Percentiles rank a stretch among this genome's conserved stretches.
phyloP scores from a whole-genome alignment of 208 protist genomes.

The Entamoeba histolytica region DNA sequence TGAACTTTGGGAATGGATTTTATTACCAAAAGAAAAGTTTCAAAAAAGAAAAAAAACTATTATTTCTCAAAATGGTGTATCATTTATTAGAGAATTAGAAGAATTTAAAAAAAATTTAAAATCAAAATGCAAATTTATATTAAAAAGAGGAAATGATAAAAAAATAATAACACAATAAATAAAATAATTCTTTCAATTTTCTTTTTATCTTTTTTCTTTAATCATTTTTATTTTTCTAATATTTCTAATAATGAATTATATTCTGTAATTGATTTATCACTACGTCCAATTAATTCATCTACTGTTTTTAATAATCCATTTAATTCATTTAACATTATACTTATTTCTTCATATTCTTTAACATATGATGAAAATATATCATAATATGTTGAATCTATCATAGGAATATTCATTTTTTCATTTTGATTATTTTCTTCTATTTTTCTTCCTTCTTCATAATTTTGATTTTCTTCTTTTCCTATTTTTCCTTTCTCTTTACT shows the following conservation, averaged over 20 bases:
- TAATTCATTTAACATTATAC: background rate
- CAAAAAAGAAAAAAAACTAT: too few species aligned
- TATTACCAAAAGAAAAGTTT: too few species aligned
- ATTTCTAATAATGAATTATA: background rate
- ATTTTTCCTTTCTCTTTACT: background rate
- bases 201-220: too few species aligned
- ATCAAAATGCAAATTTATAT: too few species aligned
- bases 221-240: too few species aligned
- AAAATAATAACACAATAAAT: too few species aligned
- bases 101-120: too few species aligned
- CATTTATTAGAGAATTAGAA: too few species aligned
- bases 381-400: background rate
- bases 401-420: background rate
- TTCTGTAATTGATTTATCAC: background rate
- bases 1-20: background rate
- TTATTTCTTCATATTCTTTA: background rate
- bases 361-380: background rate
- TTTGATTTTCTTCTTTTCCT: background rate
- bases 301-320: background rate
- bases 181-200: too few species aligned
- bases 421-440: background rate
- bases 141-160: too few species aligned
- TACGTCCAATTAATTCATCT: background rate
- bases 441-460: background rate
- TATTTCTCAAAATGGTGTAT: too few species aligned